Base-by-base conservation (phyloP, 331 rosid species). In the Pyrus hybrid region DNA sequence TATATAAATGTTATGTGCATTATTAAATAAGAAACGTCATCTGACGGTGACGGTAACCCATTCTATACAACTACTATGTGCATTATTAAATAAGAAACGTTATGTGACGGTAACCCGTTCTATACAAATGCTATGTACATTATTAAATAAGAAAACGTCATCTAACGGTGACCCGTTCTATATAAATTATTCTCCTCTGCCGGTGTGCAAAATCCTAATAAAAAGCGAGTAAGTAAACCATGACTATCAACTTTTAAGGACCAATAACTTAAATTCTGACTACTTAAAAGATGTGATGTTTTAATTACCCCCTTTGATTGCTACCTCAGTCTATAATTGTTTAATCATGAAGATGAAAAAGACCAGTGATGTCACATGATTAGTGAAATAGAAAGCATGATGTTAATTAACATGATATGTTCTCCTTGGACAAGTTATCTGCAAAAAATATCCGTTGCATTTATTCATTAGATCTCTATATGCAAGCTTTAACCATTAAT, bases 31-130 rank as follows among this genome's bases (percentile, higher is more conserved):
- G 9, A 35, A 35, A 35, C 43, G 0, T 35, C 43, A 35, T 33
- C 0, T 2, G 2, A 7, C 9, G 2, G 2, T 7, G 9, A 0
- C n/a, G n/a, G n/a, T n/a, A n/a, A n/a, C n/a, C n/a, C n/a, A n/a
- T n/a, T n/a, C n/a, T n/a, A n/a, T n/a, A n/a, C n/a, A n/a, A n/a
- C n/a, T n/a, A n/a, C n/a, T n/a, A n/a, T n/a, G n/a, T 33, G 37
- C 12, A 35, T 35, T 35, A 35, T 35, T 35, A 35, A 2, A 35
- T 35, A 35, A 35, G 9, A 35, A 35, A 35, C 43, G 0, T 35
- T 12, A 35, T 33, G 1, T 2, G 2, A 7, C 9, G 2, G 2
- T 7, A 2, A 0, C n/a, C n/a, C n/a, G n/a, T n/a, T n/a, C n/a
- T n/a, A n/a, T n/a, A n/a, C n/a, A n/a, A n/a, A n/a, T n/a, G n/a